Conservation (phyloP, 2,329 filamentous ascomycete species). For the Drechslerella dactyloides region DNA sequence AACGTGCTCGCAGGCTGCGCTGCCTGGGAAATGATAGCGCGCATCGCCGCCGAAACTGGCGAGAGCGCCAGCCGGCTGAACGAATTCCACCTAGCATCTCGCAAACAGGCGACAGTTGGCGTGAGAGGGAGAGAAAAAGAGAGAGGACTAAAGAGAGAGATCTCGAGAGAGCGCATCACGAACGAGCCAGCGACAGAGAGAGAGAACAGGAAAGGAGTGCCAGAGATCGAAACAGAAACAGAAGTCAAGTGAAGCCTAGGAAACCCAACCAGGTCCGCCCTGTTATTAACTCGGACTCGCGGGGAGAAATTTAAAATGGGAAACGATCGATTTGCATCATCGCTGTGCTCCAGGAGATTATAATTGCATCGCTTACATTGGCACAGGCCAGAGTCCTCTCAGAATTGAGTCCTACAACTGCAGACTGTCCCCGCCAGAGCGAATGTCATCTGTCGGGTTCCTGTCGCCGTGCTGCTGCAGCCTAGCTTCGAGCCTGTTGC, state of each 20-base stretch:
- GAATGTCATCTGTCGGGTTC: neutral
- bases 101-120: conserved; percentile 2
- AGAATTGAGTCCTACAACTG: no score
- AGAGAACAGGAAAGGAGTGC: no score
- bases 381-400: neutral
- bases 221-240: no score
- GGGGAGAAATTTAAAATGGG: neutral
- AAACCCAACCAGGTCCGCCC: neutral
- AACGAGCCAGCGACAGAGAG: no score
- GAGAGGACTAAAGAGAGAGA: neutral
- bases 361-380: conserved; percentile 1
- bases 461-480: neutral
- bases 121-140: neutral
- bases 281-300: neutral
- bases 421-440: no score
- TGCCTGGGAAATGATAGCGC: conserved; percentile 38
- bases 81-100: conserved; percentile 3
- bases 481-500: conserved; percentile 4
- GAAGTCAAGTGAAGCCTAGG: no score
- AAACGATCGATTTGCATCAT: neutral
- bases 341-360: neutral
- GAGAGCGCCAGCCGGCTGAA: conserved; percentile 4
- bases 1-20: conserved; percentile 29
- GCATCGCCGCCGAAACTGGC: conserved; percentile 26
- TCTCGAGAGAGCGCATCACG: no score